A percentile compares a stretch with the other conserved stretches of the same genome.
These are phyloP conservation scores for Nothophoma quercina DNA, from an alignment of 2,329 filamentous ascomycete genomes.

Conservation along the genomic window DNA sequence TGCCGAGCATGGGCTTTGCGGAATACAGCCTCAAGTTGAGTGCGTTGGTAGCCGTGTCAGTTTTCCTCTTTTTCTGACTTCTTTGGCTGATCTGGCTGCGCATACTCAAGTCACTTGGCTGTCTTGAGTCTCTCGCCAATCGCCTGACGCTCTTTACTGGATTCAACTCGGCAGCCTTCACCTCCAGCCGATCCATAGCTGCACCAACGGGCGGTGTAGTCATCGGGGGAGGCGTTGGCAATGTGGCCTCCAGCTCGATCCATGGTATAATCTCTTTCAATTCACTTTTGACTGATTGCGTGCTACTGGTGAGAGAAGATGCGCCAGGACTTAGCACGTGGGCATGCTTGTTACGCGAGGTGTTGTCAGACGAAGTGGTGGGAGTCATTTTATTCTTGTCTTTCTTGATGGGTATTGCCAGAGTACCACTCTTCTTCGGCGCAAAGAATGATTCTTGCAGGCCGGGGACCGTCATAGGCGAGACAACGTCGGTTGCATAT, in stretches of 20 bases:
- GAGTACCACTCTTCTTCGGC: background rate
- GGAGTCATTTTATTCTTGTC: background rate
- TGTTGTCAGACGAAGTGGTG: background rate
- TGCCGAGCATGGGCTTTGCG: background rate
- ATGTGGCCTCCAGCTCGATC: conserved; percentile 1
- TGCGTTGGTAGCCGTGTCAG: background rate
- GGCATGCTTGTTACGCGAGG: background rate
- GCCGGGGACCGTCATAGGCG: conserved; percentile 18
- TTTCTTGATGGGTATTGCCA: background rate
- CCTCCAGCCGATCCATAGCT: background rate
- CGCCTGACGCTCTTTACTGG: conserved; percentile 5
- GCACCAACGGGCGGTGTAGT: background rate
- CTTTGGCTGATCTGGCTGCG: too few relatives aligned
- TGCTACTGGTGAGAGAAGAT: background rate
- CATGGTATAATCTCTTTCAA: conserved; percentile 11
- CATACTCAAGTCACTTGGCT: background rate
- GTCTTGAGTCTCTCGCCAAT: background rate
- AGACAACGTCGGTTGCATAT: conserved; percentile 7
- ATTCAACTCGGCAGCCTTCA: conserved; percentile 1
- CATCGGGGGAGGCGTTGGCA: background rate
- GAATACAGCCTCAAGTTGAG: background rate
- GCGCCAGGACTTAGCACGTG: background rate
- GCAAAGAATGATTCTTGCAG: conserved; percentile 8
- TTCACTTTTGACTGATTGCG: background rate
- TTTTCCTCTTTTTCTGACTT: background rate